Percentiles rank a stretch among this genome's conserved stretches.
Evolutionary conservation across 139 green algal species (phyloP).

Genomic region (Chlorella sp.): DNA sequence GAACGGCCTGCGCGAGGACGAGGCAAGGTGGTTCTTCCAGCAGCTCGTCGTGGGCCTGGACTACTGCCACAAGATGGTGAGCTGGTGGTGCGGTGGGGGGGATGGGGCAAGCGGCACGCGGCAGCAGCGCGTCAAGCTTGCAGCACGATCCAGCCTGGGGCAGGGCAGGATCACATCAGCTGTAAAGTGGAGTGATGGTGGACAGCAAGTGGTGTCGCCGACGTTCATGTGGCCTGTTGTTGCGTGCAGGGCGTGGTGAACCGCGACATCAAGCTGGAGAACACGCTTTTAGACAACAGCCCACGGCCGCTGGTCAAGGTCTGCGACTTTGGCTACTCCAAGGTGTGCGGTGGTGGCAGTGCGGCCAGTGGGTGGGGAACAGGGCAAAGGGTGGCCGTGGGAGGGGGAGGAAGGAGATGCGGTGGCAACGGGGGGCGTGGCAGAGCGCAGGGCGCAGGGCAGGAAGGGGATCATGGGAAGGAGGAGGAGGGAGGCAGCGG

Average conservation of each 20-base stretch:
- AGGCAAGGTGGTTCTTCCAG: slow-evolving; percentile 98
- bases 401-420: too few species aligned
- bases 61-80: slow-evolving; percentile 73
- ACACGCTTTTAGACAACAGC: slow-evolving; percentile 65
- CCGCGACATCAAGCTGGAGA: slow-evolving; percentile 84
- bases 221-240: too few species aligned
- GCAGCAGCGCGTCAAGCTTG: not conserved
- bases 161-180: not conserved
- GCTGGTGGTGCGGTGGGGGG: slow-evolving; percentile 4
- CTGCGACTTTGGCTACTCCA: slow-evolving; percentile 65
- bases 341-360: slow-evolving; percentile 8
- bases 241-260: slow-evolving; percentile 56
- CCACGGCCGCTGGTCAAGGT: slow-evolving; percentile 53
- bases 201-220: too few species aligned
- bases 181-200: not conserved
- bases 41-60: slow-evolving; percentile 93
- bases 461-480: too few species aligned
- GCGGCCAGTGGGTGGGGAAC: too few species aligned
- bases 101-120: not conserved
- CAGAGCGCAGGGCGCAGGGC: too few species aligned
- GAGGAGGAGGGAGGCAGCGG: too few species aligned
- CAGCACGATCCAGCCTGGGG: too few species aligned
- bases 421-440: too few species aligned
- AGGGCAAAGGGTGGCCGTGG: too few species aligned
- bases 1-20: slow-evolving; percentile 82